Conservation (phyloP, 1,284 basidiomycete genomes). For the Caloboletus inedulis region DNA sequence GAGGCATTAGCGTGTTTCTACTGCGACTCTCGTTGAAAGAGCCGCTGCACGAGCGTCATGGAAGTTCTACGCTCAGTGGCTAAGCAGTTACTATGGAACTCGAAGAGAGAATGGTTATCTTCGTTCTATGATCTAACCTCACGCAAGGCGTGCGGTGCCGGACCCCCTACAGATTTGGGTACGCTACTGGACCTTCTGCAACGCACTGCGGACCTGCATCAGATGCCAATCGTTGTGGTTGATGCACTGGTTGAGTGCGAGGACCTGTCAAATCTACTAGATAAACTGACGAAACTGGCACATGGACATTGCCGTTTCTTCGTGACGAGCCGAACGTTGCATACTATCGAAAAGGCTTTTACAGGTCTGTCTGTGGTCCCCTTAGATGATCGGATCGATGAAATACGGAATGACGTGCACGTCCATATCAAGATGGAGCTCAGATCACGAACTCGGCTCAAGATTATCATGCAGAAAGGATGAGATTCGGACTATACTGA, state of each 20-base stretch:
- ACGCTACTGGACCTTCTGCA: not conserved
- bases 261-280: not conserved
- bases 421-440: slow-evolving; percentile 4
- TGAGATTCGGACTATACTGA: not conserved
- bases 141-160: not conserved
- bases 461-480: not conserved
- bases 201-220: slow-evolving; percentile 2
- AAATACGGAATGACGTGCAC: slow-evolving; percentile 4
- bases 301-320: not conserved
- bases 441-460: not conserved
- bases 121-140: not conserved
- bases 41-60: not conserved
- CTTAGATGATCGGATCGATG: not conserved
- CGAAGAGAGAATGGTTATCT: slow-evolving; percentile 2
- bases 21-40: slow-evolving; percentile 11
- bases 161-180: not conserved
- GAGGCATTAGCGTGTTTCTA: slow-evolving; percentile 11
- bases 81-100: not conserved
- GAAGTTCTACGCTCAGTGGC: slow-evolving; percentile 7
- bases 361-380: not conserved
- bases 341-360: not conserved
- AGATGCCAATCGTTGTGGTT: slow-evolving; percentile 3
- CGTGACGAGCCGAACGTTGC: not conserved
- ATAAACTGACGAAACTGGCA: not conserved
- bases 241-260: slow-evolving; percentile 18